These are phyloP conservation scores for Boletus speciosus DNA, from an alignment of 768 basidiomycete genomes.

Conservation along the genomic window DNA sequence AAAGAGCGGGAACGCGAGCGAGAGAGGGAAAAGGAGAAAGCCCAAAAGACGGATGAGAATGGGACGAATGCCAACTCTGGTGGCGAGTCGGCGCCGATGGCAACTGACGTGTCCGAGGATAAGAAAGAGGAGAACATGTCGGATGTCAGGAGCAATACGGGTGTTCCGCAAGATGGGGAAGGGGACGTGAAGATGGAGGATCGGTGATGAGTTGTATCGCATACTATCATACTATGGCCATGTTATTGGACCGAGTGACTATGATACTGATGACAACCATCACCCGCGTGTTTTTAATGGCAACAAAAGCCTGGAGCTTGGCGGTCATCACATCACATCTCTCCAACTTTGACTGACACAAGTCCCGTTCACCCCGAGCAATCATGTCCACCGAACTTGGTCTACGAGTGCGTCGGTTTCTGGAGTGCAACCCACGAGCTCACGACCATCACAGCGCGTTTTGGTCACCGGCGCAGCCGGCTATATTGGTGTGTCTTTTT, in stretches of 20 bases:
- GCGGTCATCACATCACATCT: conserved; percentile 4
- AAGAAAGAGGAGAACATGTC: conserved; percentile 21
- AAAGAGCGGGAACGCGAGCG: conserved; percentile 38
- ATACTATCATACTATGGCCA: no score
- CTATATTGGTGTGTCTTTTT: conserved; percentile 66
- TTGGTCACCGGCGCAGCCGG: conserved; percentile 81
- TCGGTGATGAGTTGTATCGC: conserved; percentile 15
- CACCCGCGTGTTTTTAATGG: conserved; percentile 15
- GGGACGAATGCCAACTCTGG: conserved; percentile 18
- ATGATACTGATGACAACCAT: background rate
- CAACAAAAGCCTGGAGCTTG: background rate
- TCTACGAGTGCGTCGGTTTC: conserved; percentile 45
- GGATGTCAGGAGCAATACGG: conserved; percentile 18
- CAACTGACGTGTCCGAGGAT: conserved; percentile 19
- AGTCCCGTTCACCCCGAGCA: background rate
- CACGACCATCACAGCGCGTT: conserved; percentile 44
- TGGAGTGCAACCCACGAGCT: conserved; percentile 2
- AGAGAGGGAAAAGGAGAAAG: conserved; percentile 32
- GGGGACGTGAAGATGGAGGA: conserved; percentile 53
- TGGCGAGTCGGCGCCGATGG: conserved; percentile 33
- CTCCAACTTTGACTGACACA: background rate
- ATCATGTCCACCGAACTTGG: conserved; percentile 31
- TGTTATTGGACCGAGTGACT: background rate
- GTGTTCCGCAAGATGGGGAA: conserved; percentile 30
- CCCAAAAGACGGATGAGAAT: conserved; percentile 24